Percentiles rank a stretch among this genome's conserved stretches.
Conservation (phyloP, 75 land plant species). For the Pinus taeda region DNA sequence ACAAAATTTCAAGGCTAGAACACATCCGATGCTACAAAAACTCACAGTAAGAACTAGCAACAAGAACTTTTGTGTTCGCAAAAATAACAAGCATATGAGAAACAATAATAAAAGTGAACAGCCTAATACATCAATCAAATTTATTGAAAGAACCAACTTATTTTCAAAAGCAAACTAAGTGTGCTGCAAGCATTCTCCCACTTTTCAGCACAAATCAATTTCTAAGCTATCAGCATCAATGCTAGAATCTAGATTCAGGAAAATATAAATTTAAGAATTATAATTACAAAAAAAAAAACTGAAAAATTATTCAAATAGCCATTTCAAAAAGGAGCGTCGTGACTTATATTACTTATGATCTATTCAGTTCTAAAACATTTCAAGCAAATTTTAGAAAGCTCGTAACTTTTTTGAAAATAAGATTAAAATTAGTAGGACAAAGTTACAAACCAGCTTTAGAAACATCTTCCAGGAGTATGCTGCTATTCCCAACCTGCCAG, state of each 20-base stretch:
- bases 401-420: neutral
- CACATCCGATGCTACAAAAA: no score
- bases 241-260: no score
- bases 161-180: neutral
- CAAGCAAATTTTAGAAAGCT: neutral
- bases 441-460: constrained; percentile 58
- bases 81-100: neutral
- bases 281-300: no score
- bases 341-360: neutral
- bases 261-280: no score
- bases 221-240: no score
- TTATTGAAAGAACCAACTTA: neutral
- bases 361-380: neutral
- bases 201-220: no score
- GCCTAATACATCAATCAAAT: neutral
- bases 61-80: neutral
- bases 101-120: neutral
- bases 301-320: neutral
- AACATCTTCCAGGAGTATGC: constrained; percentile 80
- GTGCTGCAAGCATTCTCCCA: no score
- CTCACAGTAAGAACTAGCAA: neutral
- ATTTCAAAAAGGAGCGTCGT: neutral
- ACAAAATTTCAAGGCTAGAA: no score
- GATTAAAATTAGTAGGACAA: neutral
- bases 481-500: constrained; percentile 28